phyloP scores from a whole-genome alignment of 75 land plant species.

The Chamaecyparis obtusa region DNA sequence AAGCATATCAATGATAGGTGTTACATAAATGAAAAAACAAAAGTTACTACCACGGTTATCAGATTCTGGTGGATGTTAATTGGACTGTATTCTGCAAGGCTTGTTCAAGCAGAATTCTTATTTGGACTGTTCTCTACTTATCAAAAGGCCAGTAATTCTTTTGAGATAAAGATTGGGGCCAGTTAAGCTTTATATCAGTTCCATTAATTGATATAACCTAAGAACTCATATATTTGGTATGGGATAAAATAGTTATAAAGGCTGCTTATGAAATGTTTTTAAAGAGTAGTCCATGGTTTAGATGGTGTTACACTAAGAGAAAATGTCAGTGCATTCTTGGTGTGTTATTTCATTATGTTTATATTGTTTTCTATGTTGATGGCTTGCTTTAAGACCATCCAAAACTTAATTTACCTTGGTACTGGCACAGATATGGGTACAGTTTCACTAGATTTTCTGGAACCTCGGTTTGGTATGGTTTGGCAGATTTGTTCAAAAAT shows the following conservation, averaged over 20 bases:
- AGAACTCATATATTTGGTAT: neutral
- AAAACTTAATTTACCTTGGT: neutral
- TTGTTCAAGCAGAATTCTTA: neutral
- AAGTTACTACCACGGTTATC: too few relatives aligned
- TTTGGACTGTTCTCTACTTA: neutral
- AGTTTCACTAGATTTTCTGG: neutral
- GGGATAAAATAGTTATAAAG: neutral
- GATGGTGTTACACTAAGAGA: neutral
- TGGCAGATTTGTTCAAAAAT: too few relatives aligned
- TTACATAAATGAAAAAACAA: too few relatives aligned
- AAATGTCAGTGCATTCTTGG: neutral
- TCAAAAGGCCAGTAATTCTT: neutral
- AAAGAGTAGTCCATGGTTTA: neutral
- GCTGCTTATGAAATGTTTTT: neutral
- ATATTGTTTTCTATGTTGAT: neutral
- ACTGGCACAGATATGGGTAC: neutral
- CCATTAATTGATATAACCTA: neutral
- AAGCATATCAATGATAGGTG: too few relatives aligned
- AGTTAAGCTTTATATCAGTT: neutral
- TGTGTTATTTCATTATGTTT: neutral
- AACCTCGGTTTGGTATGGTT: neutral
- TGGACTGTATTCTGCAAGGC: neutral
- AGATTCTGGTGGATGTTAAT: too few relatives aligned
- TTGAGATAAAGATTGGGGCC: neutral
- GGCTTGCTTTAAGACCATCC: neutral